Base-by-base conservation (phyloP, 345 rosid species). In the Triadica sebifera region DNA sequence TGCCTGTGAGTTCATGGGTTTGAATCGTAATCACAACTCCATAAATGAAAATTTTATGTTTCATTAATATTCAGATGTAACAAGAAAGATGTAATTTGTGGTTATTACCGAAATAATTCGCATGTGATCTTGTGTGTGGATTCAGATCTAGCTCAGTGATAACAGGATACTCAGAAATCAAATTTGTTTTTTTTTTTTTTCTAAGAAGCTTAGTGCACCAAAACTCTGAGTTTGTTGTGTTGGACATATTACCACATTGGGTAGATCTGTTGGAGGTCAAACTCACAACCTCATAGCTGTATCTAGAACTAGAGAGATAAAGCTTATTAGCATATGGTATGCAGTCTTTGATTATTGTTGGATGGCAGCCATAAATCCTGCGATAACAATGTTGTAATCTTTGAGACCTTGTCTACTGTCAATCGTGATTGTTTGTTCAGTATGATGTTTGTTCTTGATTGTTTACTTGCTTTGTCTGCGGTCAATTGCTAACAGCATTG, bases 401-500 rank as follows among this genome's bases (percentile, higher is more conserved):
- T 34, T 41, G 2, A 38, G 17, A 7, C 16, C n/a, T 13, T 16
- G 10, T 53, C 25, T 16, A 2, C 41, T 65, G 6, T 11, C 52
- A 65, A 43, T 10, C 10, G 5, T 29, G 20, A 10, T 37, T 22
- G 22, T 37, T 60, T 10, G 19, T 37, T 22, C 4, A 45, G 25
- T 46, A 16, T 59, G 70, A 39, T 37, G 37, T 51, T 29, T 38
- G 67, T 61, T 43, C 43, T 6, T 71, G 56, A 78, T 55, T 37
- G 41, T 70, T 70, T 65, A 49, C 38, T 4, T 70, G 74, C 15
- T 7, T 11, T 29, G 34, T 29, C 34, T 29, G 34, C 2, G 1
- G 34, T 29, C 34, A 29, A 29, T 29, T 4, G 56, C 3, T 34
- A 64, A 83, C 88, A 95, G 99, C 76, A 69, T 93, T 53, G 96